A percentile compares a stretch with the other conserved stretches of the same genome.
Evolutionary conservation across 371 early-diverging fungal species (phyloP).

Genomic region (Amoeboaphelidium occidentale): DNA sequence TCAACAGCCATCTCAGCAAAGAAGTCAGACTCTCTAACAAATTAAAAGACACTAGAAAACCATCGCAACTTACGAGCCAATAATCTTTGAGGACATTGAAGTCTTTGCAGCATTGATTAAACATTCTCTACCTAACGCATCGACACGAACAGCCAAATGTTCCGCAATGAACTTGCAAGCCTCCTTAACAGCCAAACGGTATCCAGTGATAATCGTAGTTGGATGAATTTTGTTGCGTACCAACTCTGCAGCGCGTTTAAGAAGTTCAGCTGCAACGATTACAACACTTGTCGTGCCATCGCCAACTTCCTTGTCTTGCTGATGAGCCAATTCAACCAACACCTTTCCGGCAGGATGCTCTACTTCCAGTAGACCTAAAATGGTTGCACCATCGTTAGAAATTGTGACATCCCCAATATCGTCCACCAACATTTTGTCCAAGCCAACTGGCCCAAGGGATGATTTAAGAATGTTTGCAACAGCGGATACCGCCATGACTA

Average conservation of each 20-base stretch:
- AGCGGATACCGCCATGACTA: constrained; percentile 50
- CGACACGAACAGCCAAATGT: constrained; percentile 79
- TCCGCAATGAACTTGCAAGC: constrained; percentile 95
- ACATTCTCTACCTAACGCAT: constrained; percentile 71
- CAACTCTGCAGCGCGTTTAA: constrained; percentile 86
- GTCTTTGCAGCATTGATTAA: constrained; percentile 93
- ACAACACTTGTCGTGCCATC: constrained; percentile 99
- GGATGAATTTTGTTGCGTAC: constrained; percentile 97
- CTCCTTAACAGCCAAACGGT: constrained; percentile 92
- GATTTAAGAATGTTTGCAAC: constrained; percentile 96
- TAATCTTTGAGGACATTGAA: constrained; percentile 94
- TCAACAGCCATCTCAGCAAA: constrained; percentile 94
- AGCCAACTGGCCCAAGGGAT: constrained; percentile 97
- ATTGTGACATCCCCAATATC: constrained; percentile 99
- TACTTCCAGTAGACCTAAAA: constrained; percentile 85
- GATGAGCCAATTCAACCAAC: constrained; percentile 93
- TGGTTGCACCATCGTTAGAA: constrained; percentile 99
- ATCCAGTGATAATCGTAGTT: constrained; percentile 94
- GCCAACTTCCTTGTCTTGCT: constrained; percentile 99
- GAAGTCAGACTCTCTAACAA: constrained; percentile 58
- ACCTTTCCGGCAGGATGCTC: constrained; percentile 96
- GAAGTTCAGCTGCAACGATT: constrained; percentile 90
- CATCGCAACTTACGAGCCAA: constrained; percentile 41
- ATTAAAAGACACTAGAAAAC: background rate
- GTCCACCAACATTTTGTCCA: constrained; percentile 99